A percentile compares a stretch with the other conserved stretches of the same genome.
phyloP scores from a whole-genome alignment of 805 yeast species.

The Candida succiphila region DNA sequence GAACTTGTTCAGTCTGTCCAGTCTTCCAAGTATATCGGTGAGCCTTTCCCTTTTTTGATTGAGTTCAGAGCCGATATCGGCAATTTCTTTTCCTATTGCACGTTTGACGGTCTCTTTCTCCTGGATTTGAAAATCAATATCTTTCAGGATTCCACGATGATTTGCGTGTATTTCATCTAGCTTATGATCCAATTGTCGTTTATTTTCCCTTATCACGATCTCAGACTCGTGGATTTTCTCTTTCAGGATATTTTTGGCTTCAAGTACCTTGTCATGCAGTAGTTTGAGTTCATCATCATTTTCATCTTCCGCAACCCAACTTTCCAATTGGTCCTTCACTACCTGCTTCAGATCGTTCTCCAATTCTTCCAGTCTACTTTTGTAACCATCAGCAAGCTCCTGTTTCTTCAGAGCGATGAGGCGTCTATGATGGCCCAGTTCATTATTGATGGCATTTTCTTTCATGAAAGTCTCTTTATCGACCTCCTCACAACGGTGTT shows the following conservation, averaged over 20 bases:
- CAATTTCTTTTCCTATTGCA: too few relatives aligned
- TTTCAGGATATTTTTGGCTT: too few relatives aligned
- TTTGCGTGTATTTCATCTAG: neutral
- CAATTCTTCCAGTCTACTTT: constrained; percentile 10
- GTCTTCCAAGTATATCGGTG: neutral
- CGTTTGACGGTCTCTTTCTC: neutral
- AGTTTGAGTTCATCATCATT: too few relatives aligned
- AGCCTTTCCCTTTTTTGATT: too few relatives aligned
- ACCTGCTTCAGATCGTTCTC: constrained; percentile 9
- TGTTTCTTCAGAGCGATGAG: constrained; percentile 24
- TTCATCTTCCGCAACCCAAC: constrained; percentile 17
- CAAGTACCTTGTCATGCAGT: too few relatives aligned
- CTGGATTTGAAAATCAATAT: neutral
- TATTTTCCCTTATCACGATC: neutral
- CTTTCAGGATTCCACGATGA: neutral
- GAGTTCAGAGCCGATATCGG: too few relatives aligned
- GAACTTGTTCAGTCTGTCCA: neutral
- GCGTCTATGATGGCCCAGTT: constrained; percentile 15
- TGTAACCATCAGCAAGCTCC: constrained; percentile 12
- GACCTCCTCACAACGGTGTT: constrained; percentile 8
- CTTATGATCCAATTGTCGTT: neutral
- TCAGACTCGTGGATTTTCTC: constrained; percentile 4
- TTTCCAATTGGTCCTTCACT: constrained; percentile 15
- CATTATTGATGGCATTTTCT: constrained; percentile 9
- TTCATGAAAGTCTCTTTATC: constrained; percentile 11